Evolutionary conservation across 352 stramenopile species (phyloP).

Genomic region (Phytopythium boreale): DNA sequence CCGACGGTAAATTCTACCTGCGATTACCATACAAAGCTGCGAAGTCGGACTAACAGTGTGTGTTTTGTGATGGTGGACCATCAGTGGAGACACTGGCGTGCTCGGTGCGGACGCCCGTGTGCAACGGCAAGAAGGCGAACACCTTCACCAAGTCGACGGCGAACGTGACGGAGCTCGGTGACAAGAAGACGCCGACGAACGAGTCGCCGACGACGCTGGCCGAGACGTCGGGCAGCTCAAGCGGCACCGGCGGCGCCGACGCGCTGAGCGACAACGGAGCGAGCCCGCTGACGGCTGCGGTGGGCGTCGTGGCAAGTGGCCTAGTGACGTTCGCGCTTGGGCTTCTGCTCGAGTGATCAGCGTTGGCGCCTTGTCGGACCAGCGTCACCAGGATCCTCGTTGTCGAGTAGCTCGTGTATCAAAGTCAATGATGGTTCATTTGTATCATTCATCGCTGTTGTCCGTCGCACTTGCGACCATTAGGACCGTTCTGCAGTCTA

Average conservation of each 20-base stretch:
- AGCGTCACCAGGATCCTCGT: no score
- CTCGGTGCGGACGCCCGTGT: slow-evolving; percentile 35
- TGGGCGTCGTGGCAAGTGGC: neutral
- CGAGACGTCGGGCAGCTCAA: neutral
- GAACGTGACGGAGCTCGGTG: neutral
- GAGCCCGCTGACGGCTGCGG: neutral
- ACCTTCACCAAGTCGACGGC: slow-evolving; percentile 8
- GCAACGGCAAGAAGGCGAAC: slow-evolving; percentile 43
- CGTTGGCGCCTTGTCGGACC: neutral
- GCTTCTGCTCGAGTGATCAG: neutral
- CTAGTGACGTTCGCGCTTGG: neutral
- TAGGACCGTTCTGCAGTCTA: neutral
- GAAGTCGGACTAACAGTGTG: no score
- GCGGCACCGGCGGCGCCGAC: neutral
- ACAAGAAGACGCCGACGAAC: neutral
- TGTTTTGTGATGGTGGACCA: neutral
- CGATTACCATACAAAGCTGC: neutral
- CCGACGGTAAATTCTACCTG: neutral
- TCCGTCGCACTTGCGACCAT: neutral
- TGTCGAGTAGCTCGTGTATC: neutral
- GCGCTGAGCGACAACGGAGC: neutral
- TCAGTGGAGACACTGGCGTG: slow-evolving; percentile 35
- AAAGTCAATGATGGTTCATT: neutral
- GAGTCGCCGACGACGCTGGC: no score
- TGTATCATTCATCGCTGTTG: neutral